Conservation (phyloP, 176 grass and related monocot species). For the Oryza meridionalis region DNA sequence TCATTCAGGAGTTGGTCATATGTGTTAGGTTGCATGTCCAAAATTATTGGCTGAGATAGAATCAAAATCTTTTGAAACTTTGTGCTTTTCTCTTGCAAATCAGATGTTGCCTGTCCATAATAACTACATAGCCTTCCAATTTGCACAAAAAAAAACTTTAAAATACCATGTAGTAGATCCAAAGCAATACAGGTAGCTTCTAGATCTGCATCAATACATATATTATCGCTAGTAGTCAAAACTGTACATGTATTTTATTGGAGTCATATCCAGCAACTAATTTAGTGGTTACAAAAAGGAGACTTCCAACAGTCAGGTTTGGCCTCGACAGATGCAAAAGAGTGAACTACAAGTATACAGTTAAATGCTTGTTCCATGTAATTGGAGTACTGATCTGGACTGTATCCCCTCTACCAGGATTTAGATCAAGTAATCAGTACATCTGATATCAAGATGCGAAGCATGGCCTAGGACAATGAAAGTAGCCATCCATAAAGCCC, state of each 20-base stretch:
- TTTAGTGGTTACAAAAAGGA: constrained; percentile 2
- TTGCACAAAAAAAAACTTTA: constrained; percentile 12
- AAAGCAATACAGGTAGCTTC: constrained; percentile 26
- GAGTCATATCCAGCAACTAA: not conserved
- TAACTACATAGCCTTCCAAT: not conserved
- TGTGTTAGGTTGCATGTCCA: not conserved
- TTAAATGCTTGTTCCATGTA: constrained; percentile 16
- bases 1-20: not conserved
- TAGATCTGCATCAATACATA: constrained; percentile 8
- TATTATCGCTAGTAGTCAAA: constrained; percentile 35
- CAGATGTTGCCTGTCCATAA: not conserved
- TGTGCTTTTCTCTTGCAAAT: constrained; percentile 1
- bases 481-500: constrained; percentile 8
- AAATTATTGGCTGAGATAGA: not conserved
- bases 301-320: not conserved
- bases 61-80: not conserved
- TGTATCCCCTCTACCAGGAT: constrained; percentile 13
- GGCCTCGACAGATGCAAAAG: not conserved
- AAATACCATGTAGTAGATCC: constrained; percentile 38
- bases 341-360: not conserved
- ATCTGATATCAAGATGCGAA: constrained; percentile 19
- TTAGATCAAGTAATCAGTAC: not conserved
- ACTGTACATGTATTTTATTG: not conserved
- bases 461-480: constrained; percentile 15
- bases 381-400: not conserved